Percentiles rank a stretch among this genome's conserved stretches.
Evolutionary conservation across 2,329 filamentous ascomycete species (phyloP).

Genomic region (Scolecobasidium constrictum): DNA sequence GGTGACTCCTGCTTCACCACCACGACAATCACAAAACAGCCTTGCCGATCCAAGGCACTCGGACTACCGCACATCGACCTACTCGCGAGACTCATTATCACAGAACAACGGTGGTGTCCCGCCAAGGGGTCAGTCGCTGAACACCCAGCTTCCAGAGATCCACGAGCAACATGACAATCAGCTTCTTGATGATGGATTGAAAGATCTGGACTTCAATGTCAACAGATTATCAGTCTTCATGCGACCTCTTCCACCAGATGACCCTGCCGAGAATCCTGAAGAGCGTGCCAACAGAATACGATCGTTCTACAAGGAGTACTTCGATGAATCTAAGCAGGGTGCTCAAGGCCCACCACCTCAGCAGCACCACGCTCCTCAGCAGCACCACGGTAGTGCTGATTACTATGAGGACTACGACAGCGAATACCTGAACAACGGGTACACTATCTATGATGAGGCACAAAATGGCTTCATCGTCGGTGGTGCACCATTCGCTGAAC

Average conservation of each 20-base stretch:
- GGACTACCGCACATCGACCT: background rate
- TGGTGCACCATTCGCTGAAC: constrained; percentile 61
- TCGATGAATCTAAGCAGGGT: constrained; percentile 64
- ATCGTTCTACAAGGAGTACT: constrained; percentile 99
- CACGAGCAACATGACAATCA: constrained; percentile 15
- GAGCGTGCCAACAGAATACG: constrained; percentile 90
- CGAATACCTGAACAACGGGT: constrained; percentile 54
- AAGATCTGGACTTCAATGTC: constrained; percentile 23
- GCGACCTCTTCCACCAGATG: constrained; percentile 78
- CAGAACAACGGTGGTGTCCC: constrained; percentile 2
- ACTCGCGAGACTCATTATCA: background rate
- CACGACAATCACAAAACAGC: constrained; percentile 10
- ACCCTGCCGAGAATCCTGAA: constrained; percentile 83
- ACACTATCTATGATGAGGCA: constrained; percentile 43
- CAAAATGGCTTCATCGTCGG: constrained; percentile 52
- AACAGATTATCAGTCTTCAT: constrained; percentile 50
- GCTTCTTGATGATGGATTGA: constrained; percentile 16
- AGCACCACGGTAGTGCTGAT: constrained; percentile 20
- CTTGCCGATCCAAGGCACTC: background rate
- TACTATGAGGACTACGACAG: constrained; percentile 71
- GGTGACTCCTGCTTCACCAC: constrained; percentile 32
- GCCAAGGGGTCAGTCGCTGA: constrained; percentile 14
- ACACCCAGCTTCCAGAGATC: constrained; percentile 17
- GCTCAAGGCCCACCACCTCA: constrained; percentile 14
- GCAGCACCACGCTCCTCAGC: constrained; percentile 19